Evolutionary conservation across 2,329 filamentous ascomycete genomes (phyloP), one percentile per base, ranked within the genome.

Genomic region (Rasamsonia emersonii): DNA sequence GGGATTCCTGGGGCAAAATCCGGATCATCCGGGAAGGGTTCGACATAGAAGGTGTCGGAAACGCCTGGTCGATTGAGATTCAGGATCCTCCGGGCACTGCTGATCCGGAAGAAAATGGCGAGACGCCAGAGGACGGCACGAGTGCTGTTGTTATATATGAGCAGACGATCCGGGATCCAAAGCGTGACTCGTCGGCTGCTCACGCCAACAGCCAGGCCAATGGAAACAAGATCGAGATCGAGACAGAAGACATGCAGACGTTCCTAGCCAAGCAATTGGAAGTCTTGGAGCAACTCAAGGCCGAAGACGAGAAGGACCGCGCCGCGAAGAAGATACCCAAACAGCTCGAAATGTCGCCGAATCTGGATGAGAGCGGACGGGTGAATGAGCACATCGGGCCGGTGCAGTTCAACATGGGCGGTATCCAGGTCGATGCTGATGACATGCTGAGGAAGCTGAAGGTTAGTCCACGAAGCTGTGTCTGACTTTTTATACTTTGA

Each of bases 1-100:
- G 91, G 91, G 91, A 98, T 59, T 95, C 88, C 0, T 95, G 86
- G 84, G 88, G 86, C 38, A 98, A 96, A 62, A 95, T 98, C 38
- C 75, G 89, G 24, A 86, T 96, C 26, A 68, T 96, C 17, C 77
- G 86, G 33, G 91, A 94, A 52, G 84, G 80, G 0, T 96, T 96
- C 48, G 86, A 96, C 44, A 84, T 93, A 14, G 91, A 98, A 64
- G 73, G 75, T 9, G 71, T 93, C 25, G 91, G 85, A 47, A 73
- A 78, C 37, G 83, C 79, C 30, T 98, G 91, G 91, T 80, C 81
- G 2, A 72, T 84, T 35, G 86, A 93, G 43, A 82, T 91, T 30
- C 78, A 86, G 49, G 71, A 73, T 24, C 50, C 42, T 23, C 60
- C 49, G 36, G 55, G 53, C 37, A 46, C 45, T 11, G 37, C 55